phyloP scores from a whole-genome alignment of 2,329 filamentous ascomycete genomes.

The Beauveria sp. region DNA sequence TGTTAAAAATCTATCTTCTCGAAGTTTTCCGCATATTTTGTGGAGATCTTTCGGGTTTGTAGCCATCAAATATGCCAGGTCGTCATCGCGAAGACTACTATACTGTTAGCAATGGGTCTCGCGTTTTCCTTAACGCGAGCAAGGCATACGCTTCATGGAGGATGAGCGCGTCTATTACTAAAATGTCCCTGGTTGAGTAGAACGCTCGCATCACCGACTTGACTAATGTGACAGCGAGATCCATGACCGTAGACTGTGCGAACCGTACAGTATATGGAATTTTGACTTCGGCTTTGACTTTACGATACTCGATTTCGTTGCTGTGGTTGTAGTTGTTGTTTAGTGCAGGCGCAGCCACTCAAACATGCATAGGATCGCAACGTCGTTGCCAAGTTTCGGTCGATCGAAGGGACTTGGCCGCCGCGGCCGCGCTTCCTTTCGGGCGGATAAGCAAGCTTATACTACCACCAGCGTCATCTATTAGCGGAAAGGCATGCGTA shows the following conservation, averaged over 20 bases:
- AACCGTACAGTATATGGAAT: neutral
- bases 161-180: conserved; percentile 80
- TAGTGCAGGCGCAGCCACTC: neutral
- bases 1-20: conserved; percentile 77
- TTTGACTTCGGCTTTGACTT: neutral
- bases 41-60: conserved; percentile 90
- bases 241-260: conserved; percentile 28
- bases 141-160: conserved; percentile 78
- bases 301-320: neutral
- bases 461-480: neutral
- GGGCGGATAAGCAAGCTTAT: neutral
- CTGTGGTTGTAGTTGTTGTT: neutral
- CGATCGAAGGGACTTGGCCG: neutral
- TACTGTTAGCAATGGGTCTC: neutral
- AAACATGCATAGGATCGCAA: neutral
- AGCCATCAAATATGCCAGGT: conserved; percentile 77
- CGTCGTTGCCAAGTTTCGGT: neutral
- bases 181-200: conserved; percentile 75
- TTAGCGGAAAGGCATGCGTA: neutral
- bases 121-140: conserved; percentile 40
- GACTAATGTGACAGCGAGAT: conserved; percentile 65
- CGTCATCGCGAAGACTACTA: conserved; percentile 73
- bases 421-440: neutral
- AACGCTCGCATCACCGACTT: conserved; percentile 81
- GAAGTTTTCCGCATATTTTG: conserved; percentile 76